Conservation (phyloP, 768 basidiomycete species). For the Naganishia randhawae region DNA sequence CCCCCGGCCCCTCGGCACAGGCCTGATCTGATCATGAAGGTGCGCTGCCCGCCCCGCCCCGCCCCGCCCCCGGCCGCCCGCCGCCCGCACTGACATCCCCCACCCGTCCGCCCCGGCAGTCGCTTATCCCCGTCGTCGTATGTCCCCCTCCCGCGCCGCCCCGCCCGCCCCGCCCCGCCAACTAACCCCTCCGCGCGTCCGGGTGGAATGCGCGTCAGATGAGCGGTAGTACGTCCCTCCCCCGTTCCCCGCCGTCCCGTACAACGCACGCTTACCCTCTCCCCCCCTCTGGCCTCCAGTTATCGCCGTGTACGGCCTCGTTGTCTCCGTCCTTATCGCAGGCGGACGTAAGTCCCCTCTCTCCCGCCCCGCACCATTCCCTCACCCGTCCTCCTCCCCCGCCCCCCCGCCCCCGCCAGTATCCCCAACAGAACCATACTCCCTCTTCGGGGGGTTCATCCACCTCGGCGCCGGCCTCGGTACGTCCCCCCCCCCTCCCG, state of each 20-base stretch:
- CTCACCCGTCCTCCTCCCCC: not conserved
- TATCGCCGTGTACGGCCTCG: conserved; percentile 93
- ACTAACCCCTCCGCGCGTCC: no score
- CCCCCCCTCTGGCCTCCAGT: conserved; percentile 47
- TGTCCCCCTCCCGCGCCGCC: no score
- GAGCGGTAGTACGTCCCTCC: conserved; percentile 64
- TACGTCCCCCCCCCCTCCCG: no score
- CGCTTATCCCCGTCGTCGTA: conserved; percentile 20
- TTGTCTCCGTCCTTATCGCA: conserved; percentile 87
- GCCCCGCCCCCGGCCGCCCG: not conserved
- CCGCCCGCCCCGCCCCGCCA: no score
- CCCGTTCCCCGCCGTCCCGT: conserved; percentile 15
- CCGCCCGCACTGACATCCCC: conserved; percentile 13
- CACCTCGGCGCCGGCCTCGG: conserved; percentile 83
- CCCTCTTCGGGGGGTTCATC: conserved; percentile 79
- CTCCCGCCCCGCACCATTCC: no score
- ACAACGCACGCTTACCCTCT: not conserved
- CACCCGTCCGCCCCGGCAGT: no score
- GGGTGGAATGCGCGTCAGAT: conserved; percentile 54
- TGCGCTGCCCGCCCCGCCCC: not conserved
- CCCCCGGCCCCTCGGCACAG: no score
- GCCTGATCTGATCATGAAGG: conserved; percentile 97
- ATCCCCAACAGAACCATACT: conserved; percentile 63
- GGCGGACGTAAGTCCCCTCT: conserved; percentile 50
- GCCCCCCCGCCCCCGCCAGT: conserved; percentile 53